Evolutionary conservation across 495 filamentous ascomycete species (phyloP), one percentile per base, ranked within the genome.

Genomic region (Xylaria palmicola): DNA sequence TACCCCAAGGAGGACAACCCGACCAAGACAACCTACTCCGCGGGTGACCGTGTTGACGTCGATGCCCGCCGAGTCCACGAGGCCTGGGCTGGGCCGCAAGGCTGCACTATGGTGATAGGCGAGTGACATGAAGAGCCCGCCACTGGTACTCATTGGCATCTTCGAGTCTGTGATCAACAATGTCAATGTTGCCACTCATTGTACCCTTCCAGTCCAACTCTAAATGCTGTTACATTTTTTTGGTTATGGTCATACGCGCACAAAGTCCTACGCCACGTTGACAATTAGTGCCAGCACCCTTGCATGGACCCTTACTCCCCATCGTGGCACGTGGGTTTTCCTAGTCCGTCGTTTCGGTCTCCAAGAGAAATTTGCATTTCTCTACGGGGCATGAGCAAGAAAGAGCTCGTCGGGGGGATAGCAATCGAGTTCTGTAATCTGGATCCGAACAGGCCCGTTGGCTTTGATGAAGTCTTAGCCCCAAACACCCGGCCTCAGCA

Each of bases 81-180:
- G 78, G 90, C 94, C 19, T 94, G 90, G 91, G 86, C 93, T 64
- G 90, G 91, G 0, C 39, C 70, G 1, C 79, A 86, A 55, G 91
- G 91, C 0, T 95, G 91, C 75, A 91, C 89, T 39, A 92, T 91
- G 78, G 88, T 93, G 20, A 91, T 94, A 73, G 91, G 91, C 19
- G 90, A 92, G 70, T 91, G 70, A 76, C 32, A 15, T 15, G 2
- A 30, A 6, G 12, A 40, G 10, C 20, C 12, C 1, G 3, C 36
- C 12, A 9, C n/a, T 37, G 6, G 37, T 52, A n/a, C 19, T 50
- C 37, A n/a, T 51, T 15, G 17, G 29, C 30, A 37, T n/a, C n/a
- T 29, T 43, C 12, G 13, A 7, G 24, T 29, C 45, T 34, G 20
- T 17, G 10, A 9, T 24, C 22, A 3, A 8, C 10, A 43, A 52